These are phyloP conservation scores for Phytophthora pini DNA, from an alignment of 352 stramenopile species.

Conservation along the genomic window DNA sequence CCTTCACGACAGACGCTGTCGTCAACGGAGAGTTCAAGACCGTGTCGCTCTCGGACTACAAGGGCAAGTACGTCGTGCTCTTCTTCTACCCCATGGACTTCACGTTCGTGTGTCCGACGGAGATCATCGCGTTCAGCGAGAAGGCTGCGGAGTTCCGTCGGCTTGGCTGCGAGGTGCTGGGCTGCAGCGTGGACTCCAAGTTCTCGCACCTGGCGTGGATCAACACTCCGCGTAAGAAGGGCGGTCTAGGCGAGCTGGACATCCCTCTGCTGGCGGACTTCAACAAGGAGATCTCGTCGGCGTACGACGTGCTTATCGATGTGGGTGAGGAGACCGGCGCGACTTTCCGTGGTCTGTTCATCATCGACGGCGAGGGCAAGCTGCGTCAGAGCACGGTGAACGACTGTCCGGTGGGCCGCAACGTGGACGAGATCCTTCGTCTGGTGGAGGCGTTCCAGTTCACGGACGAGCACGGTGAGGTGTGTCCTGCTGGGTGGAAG, in stretches of 20 bases:
- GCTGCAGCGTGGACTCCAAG: conserved; percentile 85
- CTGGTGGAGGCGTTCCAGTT: conserved; percentile 93
- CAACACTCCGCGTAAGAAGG: conserved; percentile 87
- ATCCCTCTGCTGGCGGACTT: conserved; percentile 91
- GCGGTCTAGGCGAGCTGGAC: conserved; percentile 90
- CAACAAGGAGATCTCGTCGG: conserved; percentile 78
- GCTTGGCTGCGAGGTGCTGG: conserved; percentile 75
- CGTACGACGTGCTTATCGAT: conserved; percentile 86
- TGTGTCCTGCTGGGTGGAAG: conserved; percentile 91
- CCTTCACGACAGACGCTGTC: conserved; percentile 79
- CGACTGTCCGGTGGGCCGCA: conserved; percentile 86
- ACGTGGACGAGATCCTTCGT: conserved; percentile 90
- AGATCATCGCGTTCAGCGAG: conserved; percentile 91
- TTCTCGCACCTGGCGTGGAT: conserved; percentile 91
- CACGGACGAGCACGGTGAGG: conserved; percentile 89
- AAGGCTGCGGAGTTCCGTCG: conserved; percentile 74
- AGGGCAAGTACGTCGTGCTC: conserved; percentile 90
- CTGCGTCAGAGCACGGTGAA: conserved; percentile 90
- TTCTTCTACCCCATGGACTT: conserved; percentile 94
- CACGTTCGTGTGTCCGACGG: conserved; percentile 91
- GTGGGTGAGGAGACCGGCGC: conserved; percentile 68
- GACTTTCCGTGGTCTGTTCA: conserved; percentile 88
- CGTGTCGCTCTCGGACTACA: conserved; percentile 82
- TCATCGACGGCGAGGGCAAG: conserved; percentile 88
- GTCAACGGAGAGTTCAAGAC: conserved; percentile 87